Base-by-base conservation (phyloP, 1,284 basidiomycete genomes). In the Heliocybe sulcata region DNA sequence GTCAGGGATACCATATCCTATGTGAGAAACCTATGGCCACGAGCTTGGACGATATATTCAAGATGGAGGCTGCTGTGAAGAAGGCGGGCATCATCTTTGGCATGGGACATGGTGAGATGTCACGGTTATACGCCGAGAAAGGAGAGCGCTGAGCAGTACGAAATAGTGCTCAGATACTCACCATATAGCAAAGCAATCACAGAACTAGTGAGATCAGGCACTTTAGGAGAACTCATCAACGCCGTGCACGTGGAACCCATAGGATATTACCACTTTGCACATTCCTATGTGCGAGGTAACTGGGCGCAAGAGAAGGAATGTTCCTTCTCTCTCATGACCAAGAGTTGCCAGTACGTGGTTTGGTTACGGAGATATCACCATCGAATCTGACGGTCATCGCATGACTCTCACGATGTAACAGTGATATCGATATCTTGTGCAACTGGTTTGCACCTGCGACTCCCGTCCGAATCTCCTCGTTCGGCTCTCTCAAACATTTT, bases 1-100 rank as follows among this genome's bases (percentile, higher is more conserved):
- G 75, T 54, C 87, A 90, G 63, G 90, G 90, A 1, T 94, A 93
- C 65, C 83, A 92, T 64, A 89, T 94, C 55, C 75, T 94, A 26
- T 92, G 91, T 66, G 91, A 94, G 76, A 94, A 94, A 67, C 92
- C 91, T 0, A 91, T 94, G 87, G 89, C 90, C 1, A 92, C 89
- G 1, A 79, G 67, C 54, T 64, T 89, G 35, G 73, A 77, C 52
- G 89, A 91, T 58, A 90, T 91, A 58, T 68, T 93, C 52, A 75
- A 72, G 64, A 93, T 94, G 75, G 83, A 90, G 57, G 73, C 74
- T 47, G 86, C 83, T 0, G 77, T 93, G 23, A 81, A 81, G 65
- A 76, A 82, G 31, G 78, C 82, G 2, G 80, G 79, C 0, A 75
- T 82, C 51, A 85, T 94, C 58, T 94, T 93, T 71, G 92, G 88